Evolutionary conservation across 768 basidiomycete genomes (phyloP).

Genomic region (Boletellus ananas): DNA sequence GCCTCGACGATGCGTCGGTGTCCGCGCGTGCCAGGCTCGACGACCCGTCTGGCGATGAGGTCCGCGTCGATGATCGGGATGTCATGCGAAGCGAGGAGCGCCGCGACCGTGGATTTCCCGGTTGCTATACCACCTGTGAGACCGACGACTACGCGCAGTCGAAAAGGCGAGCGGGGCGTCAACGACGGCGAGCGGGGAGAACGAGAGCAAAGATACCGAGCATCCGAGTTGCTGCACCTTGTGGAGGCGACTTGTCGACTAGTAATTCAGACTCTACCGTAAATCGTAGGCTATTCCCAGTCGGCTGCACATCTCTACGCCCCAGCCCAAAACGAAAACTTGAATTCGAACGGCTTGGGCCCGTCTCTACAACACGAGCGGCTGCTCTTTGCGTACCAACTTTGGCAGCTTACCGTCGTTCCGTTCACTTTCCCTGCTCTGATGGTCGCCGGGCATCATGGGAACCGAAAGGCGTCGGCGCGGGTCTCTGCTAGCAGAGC

Average conservation of each 20-base stretch:
- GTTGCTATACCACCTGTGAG: slow-evolving; percentile 96
- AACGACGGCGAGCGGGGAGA: too few species aligned
- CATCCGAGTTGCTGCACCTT: neutral
- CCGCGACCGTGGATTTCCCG: slow-evolving; percentile 91
- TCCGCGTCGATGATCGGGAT: slow-evolving; percentile 95
- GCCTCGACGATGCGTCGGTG: slow-evolving; percentile 60
- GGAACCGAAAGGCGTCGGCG: neutral
- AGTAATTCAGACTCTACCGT: too few species aligned
- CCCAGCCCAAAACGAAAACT: neutral
- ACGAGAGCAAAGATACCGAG: neutral
- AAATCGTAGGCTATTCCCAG: too few species aligned
- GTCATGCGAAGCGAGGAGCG: slow-evolving; percentile 56
- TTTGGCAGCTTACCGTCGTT: neutral
- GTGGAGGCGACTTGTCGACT: too few species aligned
- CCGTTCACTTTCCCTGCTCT: neutral
- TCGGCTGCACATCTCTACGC: too few species aligned
- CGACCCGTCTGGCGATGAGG: slow-evolving; percentile 78
- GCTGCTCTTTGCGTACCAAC: neutral
- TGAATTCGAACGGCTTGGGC: slow-evolving; percentile 4
- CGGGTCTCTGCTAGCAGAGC: too few species aligned
- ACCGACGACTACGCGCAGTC: slow-evolving; percentile 67
- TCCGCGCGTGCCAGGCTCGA: slow-evolving; percentile 76
- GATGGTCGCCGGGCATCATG: neutral
- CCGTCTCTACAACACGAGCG: neutral
- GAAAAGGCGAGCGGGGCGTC: neutral